Evolutionary conservation across 2,329 filamentous ascomycete species (phyloP).

Genomic region (Colletotrichum sp.): DNA sequence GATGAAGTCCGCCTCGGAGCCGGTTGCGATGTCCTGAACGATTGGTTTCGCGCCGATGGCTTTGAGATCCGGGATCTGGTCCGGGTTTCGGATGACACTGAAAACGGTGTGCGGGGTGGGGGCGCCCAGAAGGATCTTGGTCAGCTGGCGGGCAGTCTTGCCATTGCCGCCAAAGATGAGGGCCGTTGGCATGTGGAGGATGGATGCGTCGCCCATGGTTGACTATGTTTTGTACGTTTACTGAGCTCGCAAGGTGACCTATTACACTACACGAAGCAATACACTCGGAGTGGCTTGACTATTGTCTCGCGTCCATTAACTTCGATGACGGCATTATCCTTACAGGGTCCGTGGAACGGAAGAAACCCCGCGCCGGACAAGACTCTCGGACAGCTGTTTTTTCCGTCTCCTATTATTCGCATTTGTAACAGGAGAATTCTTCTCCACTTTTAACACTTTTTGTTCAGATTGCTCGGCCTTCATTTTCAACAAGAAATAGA

Average conservation of each 20-base stretch:
- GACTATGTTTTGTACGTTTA: neutral
- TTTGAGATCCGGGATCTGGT: constrained; percentile 38
- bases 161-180: constrained; percentile 31
- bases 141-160: constrained; percentile 28
- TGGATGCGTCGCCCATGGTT: constrained; percentile 22
- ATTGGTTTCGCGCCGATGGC: constrained; percentile 46
- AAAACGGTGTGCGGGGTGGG: constrained; percentile 26
- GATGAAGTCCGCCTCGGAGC: constrained; percentile 39
- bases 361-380: neutral
- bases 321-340: constrained; percentile 13
- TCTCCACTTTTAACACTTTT: neutral
- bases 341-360: neutral
- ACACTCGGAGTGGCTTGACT: neutral
- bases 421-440: neutral
- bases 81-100: constrained; percentile 31
- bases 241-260: neutral
- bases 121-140: constrained; percentile 21
- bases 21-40: constrained; percentile 45
- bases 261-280: neutral
- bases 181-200: constrained; percentile 25
- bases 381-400: neutral
- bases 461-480: neutral
- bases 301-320: neutral
- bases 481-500: neutral
- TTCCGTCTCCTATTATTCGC: neutral